phyloP scores from a whole-genome alignment of 1,284 basidiomycete species.

The Hypsizygus ulmarius region DNA sequence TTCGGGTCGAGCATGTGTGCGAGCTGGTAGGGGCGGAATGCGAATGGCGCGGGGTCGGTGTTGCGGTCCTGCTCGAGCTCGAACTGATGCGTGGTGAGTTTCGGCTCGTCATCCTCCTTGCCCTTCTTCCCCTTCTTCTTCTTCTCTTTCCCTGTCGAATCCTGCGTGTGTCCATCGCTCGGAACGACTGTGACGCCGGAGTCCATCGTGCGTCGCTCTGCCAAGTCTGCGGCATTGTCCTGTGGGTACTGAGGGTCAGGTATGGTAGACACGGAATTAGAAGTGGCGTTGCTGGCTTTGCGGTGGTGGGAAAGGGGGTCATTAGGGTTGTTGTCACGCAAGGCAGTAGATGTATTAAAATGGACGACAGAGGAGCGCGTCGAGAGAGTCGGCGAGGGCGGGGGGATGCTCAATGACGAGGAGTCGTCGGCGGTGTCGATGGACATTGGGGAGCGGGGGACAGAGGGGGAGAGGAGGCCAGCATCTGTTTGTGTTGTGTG shows the following conservation, averaged over 20 bases:
- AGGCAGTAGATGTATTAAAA: constrained; percentile 55
- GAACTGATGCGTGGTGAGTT: constrained; percentile 32
- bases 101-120: constrained; percentile 28
- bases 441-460: constrained; percentile 5
- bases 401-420: constrained; percentile 35
- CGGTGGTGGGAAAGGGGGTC: constrained; percentile 46
- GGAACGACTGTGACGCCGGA: constrained; percentile 34
- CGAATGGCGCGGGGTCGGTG: constrained; percentile 71
- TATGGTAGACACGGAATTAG: constrained; percentile 28
- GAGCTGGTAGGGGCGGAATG: constrained; percentile 71
- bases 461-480: constrained; percentile 29
- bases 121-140: constrained; percentile 28
- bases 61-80: constrained; percentile 54
- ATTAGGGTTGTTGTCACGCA: constrained; percentile 73
- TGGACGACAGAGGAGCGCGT: constrained; percentile 53
- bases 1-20: constrained; percentile 92
- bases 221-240: constrained; percentile 32
- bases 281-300: constrained; percentile 42
- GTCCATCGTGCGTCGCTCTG: constrained; percentile 27
- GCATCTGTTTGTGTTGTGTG: constrained; percentile 13
- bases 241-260: constrained; percentile 28
- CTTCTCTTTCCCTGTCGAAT: constrained; percentile 20
- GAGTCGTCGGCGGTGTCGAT: constrained; percentile 11
- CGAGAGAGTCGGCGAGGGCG: constrained; percentile 73
- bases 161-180: constrained; percentile 7